These are phyloP conservation scores for Delitschia confertaspora DNA, from an alignment of 495 filamentous ascomycete genomes.

Conservation along the genomic window DNA sequence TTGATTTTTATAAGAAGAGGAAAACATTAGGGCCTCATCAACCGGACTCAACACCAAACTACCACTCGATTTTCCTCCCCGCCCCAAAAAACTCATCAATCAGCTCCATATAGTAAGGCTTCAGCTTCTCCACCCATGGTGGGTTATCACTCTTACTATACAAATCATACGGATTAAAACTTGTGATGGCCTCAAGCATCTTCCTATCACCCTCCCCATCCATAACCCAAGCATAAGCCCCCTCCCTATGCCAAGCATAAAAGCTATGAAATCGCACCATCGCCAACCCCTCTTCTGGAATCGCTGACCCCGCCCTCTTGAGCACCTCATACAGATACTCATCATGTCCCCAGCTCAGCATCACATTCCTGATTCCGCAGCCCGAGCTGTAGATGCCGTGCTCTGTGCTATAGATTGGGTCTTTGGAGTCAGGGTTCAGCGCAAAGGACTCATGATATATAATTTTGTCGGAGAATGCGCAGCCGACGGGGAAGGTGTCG, in stretches of 20 bases:
- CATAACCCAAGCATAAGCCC: slow-evolving; percentile 74
- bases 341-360: slow-evolving; percentile 88
- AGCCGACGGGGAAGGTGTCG: slow-evolving; percentile 88
- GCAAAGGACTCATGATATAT: slow-evolving; percentile 70
- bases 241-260: slow-evolving; percentile 79
- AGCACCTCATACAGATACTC: slow-evolving; percentile 83
- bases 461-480: slow-evolving; percentile 63
- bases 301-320: slow-evolving; percentile 64
- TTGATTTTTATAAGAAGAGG: too few relatives aligned
- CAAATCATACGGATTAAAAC: slow-evolving; percentile 85
- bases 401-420: slow-evolving; percentile 60
- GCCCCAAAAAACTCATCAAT: slow-evolving; percentile 78
- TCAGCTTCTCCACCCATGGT: slow-evolving; percentile 62
- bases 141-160: slow-evolving; percentile 86
- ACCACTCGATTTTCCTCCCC: slow-evolving; percentile 68
- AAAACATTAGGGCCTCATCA: too few relatives aligned
- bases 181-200: slow-evolving; percentile 70
- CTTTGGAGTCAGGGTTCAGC: slow-evolving; percentile 57
- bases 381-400: slow-evolving; percentile 69
- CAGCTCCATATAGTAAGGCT: slow-evolving; percentile 73
- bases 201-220: slow-evolving; percentile 65
- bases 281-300: slow-evolving; percentile 72
- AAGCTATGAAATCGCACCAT: slow-evolving; percentile 89
- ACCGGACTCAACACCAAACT: too few relatives aligned
- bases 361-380: slow-evolving; percentile 73